phyloP scores from a whole-genome alignment of 176 grass and related monocot genomes.

The Oryza longistaminata region DNA sequence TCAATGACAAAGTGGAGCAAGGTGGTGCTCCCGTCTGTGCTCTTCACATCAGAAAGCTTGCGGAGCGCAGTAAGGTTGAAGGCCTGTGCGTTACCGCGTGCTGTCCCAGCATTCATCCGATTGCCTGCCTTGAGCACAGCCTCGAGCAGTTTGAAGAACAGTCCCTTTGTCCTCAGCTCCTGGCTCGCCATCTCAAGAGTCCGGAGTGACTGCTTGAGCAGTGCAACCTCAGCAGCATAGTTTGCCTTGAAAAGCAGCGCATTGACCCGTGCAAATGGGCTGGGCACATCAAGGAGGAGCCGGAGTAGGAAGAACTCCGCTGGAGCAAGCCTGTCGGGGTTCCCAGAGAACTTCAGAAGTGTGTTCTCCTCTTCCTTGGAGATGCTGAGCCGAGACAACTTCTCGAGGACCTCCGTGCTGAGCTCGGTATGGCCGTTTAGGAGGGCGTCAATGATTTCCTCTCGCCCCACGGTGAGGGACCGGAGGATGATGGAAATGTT shows the following conservation, averaged over 20 bases:
- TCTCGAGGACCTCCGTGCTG: conserved; percentile 69
- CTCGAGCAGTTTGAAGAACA: conserved; percentile 96
- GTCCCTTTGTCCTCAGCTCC: conserved; percentile 71
- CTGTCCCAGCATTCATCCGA: conserved; percentile 92
- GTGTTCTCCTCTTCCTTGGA: conserved; percentile 71
- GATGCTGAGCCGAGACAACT: conserved; percentile 60
- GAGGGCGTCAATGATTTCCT: conserved; percentile 75
- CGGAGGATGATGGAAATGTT: conserved; percentile 92
- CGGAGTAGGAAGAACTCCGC: conserved; percentile 72
- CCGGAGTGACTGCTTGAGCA: conserved; percentile 63
- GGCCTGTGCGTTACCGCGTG: conserved; percentile 85
- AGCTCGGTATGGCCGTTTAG: conserved; percentile 58
- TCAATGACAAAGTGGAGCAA: conserved; percentile 92
- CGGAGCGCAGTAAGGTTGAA: conserved; percentile 82
- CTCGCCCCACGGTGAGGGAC: conserved; percentile 60
- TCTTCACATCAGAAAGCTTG: conserved; percentile 94
- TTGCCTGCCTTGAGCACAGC: conserved; percentile 97
- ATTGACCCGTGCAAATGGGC: conserved; percentile 64
- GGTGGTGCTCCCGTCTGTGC: conserved; percentile 73
- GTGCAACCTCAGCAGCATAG: conserved; percentile 63
- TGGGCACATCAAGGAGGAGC: conserved; percentile 65
- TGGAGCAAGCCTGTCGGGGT: conserved; percentile 63
- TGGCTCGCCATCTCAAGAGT: conserved; percentile 72
- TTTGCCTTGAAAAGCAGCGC: conserved; percentile 76
- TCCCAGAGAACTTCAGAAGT: conserved; percentile 67